phyloP scores from a whole-genome alignment of 164 flowering plant genomes.

The Macadamia integrifolia region DNA sequence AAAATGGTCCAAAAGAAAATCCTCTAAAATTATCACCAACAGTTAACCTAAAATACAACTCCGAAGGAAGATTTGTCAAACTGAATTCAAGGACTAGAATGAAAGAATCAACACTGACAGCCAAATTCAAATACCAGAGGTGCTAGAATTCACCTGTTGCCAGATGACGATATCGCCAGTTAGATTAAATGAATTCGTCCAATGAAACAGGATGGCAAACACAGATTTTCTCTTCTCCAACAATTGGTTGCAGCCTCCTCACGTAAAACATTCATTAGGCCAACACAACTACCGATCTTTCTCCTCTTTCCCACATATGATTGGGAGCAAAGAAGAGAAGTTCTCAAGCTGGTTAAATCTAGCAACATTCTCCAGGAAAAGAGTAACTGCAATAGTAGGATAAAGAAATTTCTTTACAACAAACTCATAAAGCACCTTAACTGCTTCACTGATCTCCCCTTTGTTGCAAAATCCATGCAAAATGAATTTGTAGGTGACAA shows the following conservation, averaged over 20 bases:
- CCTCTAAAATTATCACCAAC: no score
- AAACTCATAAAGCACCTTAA: constrained; percentile 15
- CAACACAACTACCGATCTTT: not conserved
- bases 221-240: no score
- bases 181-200: not conserved
- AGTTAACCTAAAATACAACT: no score
- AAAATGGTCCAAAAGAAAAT: not conserved
- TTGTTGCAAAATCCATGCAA: constrained; percentile 9
- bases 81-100: not conserved
- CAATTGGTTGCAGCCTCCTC: no score
- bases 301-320: not conserved
- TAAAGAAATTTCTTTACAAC: not conserved
- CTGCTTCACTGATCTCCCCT: constrained; percentile 15
- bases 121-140: not conserved
- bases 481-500: constrained; percentile 11
- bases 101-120: not conserved
- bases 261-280: not conserved
- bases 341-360: constrained; percentile 6
- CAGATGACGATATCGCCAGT: not conserved
- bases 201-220: not conserved
- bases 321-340: not conserved
- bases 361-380: constrained; percentile 8
- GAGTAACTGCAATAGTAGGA: not conserved
- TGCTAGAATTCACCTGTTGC: not conserved
- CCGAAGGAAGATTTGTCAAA: not conserved